Evolutionary conservation across 768 basidiomycete species (phyloP).

Genomic region (Chlorophyllum brunneum): DNA sequence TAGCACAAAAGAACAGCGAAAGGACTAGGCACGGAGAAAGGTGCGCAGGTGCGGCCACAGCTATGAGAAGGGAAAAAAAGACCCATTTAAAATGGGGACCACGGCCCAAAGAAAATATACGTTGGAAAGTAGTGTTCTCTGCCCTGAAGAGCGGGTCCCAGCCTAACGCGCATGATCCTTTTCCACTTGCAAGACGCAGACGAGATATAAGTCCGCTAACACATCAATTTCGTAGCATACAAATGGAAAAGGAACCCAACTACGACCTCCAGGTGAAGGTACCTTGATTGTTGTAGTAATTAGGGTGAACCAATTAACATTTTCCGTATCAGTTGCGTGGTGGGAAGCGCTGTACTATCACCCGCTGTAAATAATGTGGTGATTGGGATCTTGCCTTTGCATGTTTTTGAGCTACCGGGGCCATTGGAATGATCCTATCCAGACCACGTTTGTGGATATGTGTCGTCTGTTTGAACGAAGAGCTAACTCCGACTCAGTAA

Average conservation of each 20-base stretch:
- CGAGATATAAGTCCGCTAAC: too few species aligned
- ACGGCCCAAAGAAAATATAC: too few species aligned
- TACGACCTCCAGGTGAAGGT: too few species aligned
- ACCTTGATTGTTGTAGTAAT: constrained; percentile 38
- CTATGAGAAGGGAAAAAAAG: neutral
- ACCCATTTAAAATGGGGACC: too few species aligned
- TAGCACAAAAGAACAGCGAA: constrained; percentile 20
- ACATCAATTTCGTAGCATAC: too few species aligned
- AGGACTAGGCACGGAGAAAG: too few species aligned
- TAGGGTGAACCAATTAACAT: constrained; percentile 41
- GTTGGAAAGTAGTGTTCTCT: too few species aligned
- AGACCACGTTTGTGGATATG: constrained; percentile 53
- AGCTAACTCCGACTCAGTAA: constrained; percentile 29
- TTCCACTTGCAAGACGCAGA: too few species aligned
- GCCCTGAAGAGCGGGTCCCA: too few species aligned
- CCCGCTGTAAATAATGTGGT: constrained; percentile 45
- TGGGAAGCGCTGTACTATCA: constrained; percentile 45
- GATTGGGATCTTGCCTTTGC: constrained; percentile 38
- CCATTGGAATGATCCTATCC: constrained; percentile 44
- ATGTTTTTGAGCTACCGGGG: constrained; percentile 41
- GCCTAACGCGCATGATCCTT: too few species aligned
- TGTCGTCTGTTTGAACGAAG: constrained; percentile 46
- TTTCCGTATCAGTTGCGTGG: constrained; percentile 32
- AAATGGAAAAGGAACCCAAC: too few species aligned
- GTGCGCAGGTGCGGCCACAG: neutral